phyloP scores from a whole-genome alignment of 2,329 filamentous ascomycete genomes.

The Tothia fuscella region DNA sequence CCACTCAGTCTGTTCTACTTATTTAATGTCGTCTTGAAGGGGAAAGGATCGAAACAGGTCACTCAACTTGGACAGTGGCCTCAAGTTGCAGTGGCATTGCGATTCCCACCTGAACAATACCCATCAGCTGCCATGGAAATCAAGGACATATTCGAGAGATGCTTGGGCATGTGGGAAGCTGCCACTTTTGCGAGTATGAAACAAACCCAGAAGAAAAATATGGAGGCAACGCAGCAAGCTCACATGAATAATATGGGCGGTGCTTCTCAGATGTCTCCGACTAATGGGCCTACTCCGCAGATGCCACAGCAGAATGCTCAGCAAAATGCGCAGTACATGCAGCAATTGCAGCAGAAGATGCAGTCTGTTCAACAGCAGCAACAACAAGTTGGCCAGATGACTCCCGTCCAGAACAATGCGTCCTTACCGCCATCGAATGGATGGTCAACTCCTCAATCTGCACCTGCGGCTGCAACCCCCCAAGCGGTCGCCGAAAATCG shows the following conservation, averaged over 20 bases:
- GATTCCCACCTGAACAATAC: conserved; percentile 30
- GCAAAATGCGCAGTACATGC: conserved; percentile 16
- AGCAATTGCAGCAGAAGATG: conserved; percentile 30
- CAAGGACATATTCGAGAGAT: conserved; percentile 60
- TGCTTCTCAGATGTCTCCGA: conserved; percentile 22
- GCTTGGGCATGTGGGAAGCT: conserved; percentile 66
- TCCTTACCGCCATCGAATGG: conserved; percentile 35
- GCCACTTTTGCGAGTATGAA: conserved; percentile 46
- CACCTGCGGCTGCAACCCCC: conserved; percentile 16
- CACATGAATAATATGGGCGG: conserved; percentile 27
- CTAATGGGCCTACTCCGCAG: conserved; percentile 15
- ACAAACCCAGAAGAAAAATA: conserved; percentile 18
- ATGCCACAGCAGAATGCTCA: conserved; percentile 8
- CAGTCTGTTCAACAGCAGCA: conserved; percentile 24
- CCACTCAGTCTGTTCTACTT: conserved; percentile 63
- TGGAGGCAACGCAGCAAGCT: conserved; percentile 20
- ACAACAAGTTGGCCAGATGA: conserved; percentile 26
- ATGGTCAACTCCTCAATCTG: conserved; percentile 33
- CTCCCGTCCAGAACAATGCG: conserved; percentile 34
- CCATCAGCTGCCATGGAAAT: conserved; percentile 59
- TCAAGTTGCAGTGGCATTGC: conserved; percentile 47
- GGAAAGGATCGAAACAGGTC: conserved; percentile 65
- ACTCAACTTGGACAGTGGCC: conserved; percentile 61
- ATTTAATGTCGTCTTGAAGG: conserved; percentile 65
- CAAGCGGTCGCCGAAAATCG: conserved; percentile 18